Base-by-base conservation (phyloP, 352 stramenopile genomes). In the Pythium dissotocum region DNA sequence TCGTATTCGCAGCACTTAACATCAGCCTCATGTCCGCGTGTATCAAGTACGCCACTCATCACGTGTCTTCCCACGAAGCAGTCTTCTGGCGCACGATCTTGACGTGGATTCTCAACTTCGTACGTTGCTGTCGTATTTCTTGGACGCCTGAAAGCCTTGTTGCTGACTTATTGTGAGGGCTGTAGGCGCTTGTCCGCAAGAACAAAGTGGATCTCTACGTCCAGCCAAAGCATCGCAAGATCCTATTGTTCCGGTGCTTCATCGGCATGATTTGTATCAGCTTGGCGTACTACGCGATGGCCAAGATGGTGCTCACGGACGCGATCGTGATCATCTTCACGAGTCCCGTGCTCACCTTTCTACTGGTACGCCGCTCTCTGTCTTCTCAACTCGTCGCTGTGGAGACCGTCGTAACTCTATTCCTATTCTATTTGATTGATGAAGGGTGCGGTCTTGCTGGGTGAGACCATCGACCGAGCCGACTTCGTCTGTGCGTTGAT, bases 251-350 rank as follows among this genome's bases (percentile, higher is more conserved):
- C 28, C 80, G 82, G 4, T 86, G 77, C 57, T 61, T 88, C 40
- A 71, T 86, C 57, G 82, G 82, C 51, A 85, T 81, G 26, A 24
- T 86, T 24, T 75, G 76, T 21, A 72, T 90, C 21, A 79, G 73
- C 14, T 68, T 90, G 36, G 65, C 71, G 14, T 90, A 88, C 61
- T 92, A 88, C 52, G 77, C 82, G 1, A 75, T 90, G 52, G 80
- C 82, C 6, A 77, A 90, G 62, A 92, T 92, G 84, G 82, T 90
- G 21, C 72, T 92, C 26, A 85, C 84, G 0, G 84, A 92, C 56
- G 84, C 82, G 16, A 78, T 78, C 14, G 82, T 88, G 7, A 80
- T 92, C 68, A 83, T 89, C 38, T 87, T 89, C 35, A 88, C 79
- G 14, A 85, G 69, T 12, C 84, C 84, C 1, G 78, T 89, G 18